Conservation (phyloP, 108 stramenopile species). For the Seminavis robusta region DNA sequence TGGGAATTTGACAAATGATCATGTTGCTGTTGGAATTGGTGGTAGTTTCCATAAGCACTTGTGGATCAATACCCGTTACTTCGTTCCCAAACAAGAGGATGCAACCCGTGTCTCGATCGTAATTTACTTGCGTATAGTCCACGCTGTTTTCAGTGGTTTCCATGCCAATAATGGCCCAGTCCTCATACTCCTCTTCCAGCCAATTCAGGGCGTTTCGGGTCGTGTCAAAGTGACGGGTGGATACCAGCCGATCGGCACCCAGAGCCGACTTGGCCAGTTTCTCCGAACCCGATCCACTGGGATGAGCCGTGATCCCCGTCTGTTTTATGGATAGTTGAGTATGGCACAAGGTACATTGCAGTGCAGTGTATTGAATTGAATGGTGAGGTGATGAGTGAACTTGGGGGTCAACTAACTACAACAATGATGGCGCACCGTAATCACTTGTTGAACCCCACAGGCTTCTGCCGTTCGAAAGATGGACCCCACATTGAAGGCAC, state of each 20-base stretch:
- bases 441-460: slow-evolving; percentile 23
- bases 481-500: slow-evolving; percentile 86
- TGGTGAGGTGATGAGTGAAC: no score
- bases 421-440: slow-evolving; percentile 15
- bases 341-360: no score
- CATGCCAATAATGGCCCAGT: slow-evolving; percentile 48
- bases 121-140: slow-evolving; percentile 46
- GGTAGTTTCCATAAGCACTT: slow-evolving; percentile 29
- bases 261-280: slow-evolving; percentile 81
- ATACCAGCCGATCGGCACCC: slow-evolving; percentile 64
- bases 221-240: slow-evolving; percentile 64
- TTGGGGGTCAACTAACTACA: not conserved
- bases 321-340: no score
- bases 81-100: slow-evolving; percentile 85
- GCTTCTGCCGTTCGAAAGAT: slow-evolving; percentile 87
- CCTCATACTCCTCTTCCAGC: slow-evolving; percentile 19
- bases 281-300: slow-evolving; percentile 63
- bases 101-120: slow-evolving; percentile 37
- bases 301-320: slow-evolving; percentile 86
- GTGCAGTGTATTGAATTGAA: no score
- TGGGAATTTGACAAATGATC: slow-evolving; percentile 83
- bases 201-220: slow-evolving; percentile 52
- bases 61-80: slow-evolving; percentile 50
- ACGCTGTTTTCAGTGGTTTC: slow-evolving; percentile 77
- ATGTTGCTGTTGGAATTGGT: no score